Evolutionary conservation across 179 eudicot genomes (phyloP).

Genomic region (Gypsophila paniculata): DNA sequence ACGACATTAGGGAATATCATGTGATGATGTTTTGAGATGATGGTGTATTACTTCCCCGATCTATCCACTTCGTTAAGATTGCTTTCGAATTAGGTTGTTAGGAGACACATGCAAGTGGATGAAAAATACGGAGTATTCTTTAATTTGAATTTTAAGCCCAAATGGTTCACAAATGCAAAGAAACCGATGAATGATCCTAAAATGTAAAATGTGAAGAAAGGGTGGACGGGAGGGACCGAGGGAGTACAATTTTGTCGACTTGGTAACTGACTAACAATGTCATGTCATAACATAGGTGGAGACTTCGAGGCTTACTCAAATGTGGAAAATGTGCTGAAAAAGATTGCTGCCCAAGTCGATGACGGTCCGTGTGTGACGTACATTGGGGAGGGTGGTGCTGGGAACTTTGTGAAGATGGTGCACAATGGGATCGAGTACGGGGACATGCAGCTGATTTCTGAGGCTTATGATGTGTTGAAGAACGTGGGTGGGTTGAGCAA

Average conservation of each 20-base stretch:
- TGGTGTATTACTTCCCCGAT: too few relatives aligned
- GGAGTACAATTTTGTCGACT: too few relatives aligned
- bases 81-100: too few relatives aligned
- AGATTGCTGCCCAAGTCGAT: constrained; percentile 45
- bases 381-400: constrained; percentile 44
- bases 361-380: constrained; percentile 50
- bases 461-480: constrained; percentile 44
- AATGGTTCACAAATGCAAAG: too few relatives aligned
- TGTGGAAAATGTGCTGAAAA: constrained; percentile 30
- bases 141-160: too few relatives aligned
- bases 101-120: too few relatives aligned
- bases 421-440: constrained; percentile 53
- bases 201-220: too few relatives aligned
- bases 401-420: constrained; percentile 49
- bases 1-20: neutral
- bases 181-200: too few relatives aligned
- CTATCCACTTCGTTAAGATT: too few relatives aligned
- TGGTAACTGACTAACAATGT: neutral
- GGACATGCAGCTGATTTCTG: constrained; percentile 50
- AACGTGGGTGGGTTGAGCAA: constrained; percentile 36
- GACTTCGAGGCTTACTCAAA: constrained; percentile 29
- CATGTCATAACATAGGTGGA: constrained; percentile 22
- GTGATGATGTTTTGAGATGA: neutral
- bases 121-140: too few relatives aligned
- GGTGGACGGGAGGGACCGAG: too few relatives aligned